These are phyloP conservation scores for Calonectria henricotiae DNA, from an alignment of 2,329 filamentous ascomycete species.

Conservation along the genomic window DNA sequence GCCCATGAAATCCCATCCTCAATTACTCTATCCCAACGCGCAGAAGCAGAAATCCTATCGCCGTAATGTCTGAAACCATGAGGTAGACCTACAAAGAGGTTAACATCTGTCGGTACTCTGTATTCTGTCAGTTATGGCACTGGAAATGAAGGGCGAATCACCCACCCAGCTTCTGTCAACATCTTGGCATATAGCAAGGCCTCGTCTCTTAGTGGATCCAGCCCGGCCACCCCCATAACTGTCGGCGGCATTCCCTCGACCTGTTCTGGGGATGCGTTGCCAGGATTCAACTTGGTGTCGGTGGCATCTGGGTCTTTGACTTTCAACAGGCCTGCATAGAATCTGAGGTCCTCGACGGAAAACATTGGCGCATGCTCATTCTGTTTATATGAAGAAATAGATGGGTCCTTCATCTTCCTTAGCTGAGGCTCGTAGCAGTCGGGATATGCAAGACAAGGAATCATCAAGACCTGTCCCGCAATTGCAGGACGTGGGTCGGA, in stretches of 20 bases:
- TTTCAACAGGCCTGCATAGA: slow-evolving; percentile 52
- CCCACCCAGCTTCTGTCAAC: slow-evolving; percentile 62
- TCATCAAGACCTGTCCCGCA: slow-evolving; percentile 69
- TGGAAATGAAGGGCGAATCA: neutral
- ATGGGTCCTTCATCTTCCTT: slow-evolving; percentile 57
- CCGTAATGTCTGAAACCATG: slow-evolving; percentile 39
- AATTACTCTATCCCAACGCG: slow-evolving; percentile 37
- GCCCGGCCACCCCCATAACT: slow-evolving; percentile 62
- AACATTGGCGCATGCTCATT: slow-evolving; percentile 68
- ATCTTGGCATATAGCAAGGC: slow-evolving; percentile 63
- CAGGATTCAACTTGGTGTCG: slow-evolving; percentile 61
- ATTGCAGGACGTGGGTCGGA: slow-evolving; percentile 53
- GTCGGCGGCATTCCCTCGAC: slow-evolving; percentile 63
- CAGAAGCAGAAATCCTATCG: slow-evolving; percentile 32
- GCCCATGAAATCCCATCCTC: slow-evolving; percentile 38
- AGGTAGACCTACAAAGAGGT: slow-evolving; percentile 35
- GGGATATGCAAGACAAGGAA: slow-evolving; percentile 60
- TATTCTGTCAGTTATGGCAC: neutral
- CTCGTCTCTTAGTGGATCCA: slow-evolving; percentile 66
- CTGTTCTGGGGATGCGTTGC: slow-evolving; percentile 50
- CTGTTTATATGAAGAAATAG: slow-evolving; percentile 63
- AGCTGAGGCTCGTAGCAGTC: slow-evolving; percentile 53
- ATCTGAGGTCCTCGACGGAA: slow-evolving; percentile 51
- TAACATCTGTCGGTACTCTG: slow-evolving; percentile 48
- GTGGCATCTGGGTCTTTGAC: slow-evolving; percentile 47